Evolutionary conservation across 192 early-diverging fungal species (phyloP), one percentile per base, ranked within the genome.

Genomic region (Podila epigama): DNA sequence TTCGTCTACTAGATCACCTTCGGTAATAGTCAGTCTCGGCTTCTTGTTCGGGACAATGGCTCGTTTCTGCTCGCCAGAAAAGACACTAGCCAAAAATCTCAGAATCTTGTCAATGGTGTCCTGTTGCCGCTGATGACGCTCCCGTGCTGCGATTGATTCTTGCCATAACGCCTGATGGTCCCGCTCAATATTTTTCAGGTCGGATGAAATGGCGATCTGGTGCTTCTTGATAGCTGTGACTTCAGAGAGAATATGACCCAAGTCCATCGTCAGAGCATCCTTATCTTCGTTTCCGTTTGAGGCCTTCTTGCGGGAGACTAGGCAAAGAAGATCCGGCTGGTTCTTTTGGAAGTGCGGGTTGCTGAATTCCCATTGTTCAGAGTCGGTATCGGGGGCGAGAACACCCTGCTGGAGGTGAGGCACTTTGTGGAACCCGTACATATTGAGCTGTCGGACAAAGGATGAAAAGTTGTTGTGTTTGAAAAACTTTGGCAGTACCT

Each of bases 351-450:
- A 99, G 65, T 97, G 89, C 0, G 87, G 87, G 69, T 99, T 95
- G 57, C 84, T 88, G 79, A 99, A 99, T 81, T 98, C 95, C 92
- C 91, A 96, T 55, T 87, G 84, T 75, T 98, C 97, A 0, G 92
- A 86, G 28, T 87, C 86, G 2, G 84, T 86, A 20, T 93, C 92
- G 5, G 92, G 79, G 5, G 89, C 84, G 34, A 98, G 83, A 2
- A 94, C 93, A 32, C 97, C 97, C 53, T 95, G 92, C 60, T 95
- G 92, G 15, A 96, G 70, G 73, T 97, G 94, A n/a, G 95, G 96
- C 15, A 97, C 89, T 61, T 99, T 99, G 81, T 96, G 96, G 67
- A 99, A 99, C 15, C 94, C 97, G 69, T 99, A 97, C 92, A 96
- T 91, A 72, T 97, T 97, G 12, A 96, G 84, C 69, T 97, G 95